Evolutionary conservation across 129 eudicot species (phyloP).

Genomic region (Mikania micrantha): DNA sequence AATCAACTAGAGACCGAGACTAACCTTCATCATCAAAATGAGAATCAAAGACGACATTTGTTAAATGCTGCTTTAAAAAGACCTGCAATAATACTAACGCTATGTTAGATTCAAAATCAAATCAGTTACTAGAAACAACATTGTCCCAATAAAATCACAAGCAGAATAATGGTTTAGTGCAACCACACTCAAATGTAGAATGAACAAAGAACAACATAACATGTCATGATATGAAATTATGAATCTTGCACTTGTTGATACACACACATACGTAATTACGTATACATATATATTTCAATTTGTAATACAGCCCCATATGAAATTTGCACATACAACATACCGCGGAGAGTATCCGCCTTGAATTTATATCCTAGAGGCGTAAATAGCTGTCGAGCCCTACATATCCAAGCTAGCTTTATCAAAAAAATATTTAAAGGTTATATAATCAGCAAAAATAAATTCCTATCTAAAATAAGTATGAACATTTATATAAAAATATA

Average conservation of each 20-base stretch:
- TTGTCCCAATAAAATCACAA: not conserved
- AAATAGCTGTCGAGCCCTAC: constrained; percentile 86
- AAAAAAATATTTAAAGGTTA: not conserved
- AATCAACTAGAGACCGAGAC: constrained; percentile 9
- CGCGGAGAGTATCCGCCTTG: constrained; percentile 94
- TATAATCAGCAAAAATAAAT: not conserved
- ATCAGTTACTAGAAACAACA: not conserved
- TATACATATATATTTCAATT: not conserved
- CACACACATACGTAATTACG: no score
- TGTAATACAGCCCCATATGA: not conserved
- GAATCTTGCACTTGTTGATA: not conserved
- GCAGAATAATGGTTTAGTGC: not conserved
- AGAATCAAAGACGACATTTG: constrained; percentile 68
- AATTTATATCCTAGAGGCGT: constrained; percentile 81
- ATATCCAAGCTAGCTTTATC: constrained; percentile 9
- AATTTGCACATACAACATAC: constrained; percentile 34
- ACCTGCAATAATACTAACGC: constrained; percentile 81
- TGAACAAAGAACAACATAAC: not conserved
- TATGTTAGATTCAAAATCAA: not conserved
- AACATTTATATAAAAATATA: no score
- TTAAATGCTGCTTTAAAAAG: constrained; percentile 86
- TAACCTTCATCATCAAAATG: constrained; percentile 61
- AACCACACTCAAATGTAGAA: not conserved
- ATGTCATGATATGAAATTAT: not conserved
- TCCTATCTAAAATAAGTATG: no score